phyloP scores from a whole-genome alignment of 805 yeast genomes.

The Huiozyma sinensis region DNA sequence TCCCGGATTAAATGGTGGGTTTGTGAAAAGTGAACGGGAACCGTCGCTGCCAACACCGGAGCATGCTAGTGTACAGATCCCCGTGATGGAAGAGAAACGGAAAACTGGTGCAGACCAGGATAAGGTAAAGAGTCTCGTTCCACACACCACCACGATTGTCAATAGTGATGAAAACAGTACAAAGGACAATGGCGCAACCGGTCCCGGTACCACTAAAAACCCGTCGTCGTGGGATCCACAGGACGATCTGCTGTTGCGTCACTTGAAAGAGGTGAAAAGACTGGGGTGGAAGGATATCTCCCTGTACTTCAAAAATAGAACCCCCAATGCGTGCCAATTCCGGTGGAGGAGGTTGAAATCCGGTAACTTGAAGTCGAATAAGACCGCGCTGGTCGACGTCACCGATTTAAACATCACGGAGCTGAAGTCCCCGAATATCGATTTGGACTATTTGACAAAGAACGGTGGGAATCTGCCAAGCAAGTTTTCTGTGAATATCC shows the following conservation, averaged over 20 bases:
- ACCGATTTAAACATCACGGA: neutral
- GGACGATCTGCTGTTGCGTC: constrained; percentile 62
- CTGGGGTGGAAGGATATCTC: constrained; percentile 88
- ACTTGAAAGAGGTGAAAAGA: constrained; percentile 70
- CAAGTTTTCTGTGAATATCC: neutral
- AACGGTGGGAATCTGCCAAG: neutral
- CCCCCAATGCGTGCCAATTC: constrained; percentile 84
- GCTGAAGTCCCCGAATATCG: neutral
- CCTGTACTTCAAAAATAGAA: constrained; percentile 62
- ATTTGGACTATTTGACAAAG: neutral
- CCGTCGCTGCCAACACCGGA: too few relatives aligned
- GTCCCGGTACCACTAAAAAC: constrained; percentile 11
- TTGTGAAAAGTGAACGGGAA: too few relatives aligned
- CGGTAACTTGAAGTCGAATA: constrained; percentile 31
- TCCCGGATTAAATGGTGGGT: too few relatives aligned
- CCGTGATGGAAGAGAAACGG: too few relatives aligned
- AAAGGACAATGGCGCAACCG: too few relatives aligned
- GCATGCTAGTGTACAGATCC: too few relatives aligned
- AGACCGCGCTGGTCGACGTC: constrained; percentile 16
- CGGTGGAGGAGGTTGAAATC: constrained; percentile 69
- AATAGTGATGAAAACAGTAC: too few relatives aligned
- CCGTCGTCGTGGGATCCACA: constrained; percentile 74
- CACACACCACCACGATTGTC: too few relatives aligned
- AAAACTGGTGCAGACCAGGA: too few relatives aligned
- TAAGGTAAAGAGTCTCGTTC: too few relatives aligned